phyloP scores from a whole-genome alignment of 441 rosid genomes.

The Gossypium davidsonii region DNA sequence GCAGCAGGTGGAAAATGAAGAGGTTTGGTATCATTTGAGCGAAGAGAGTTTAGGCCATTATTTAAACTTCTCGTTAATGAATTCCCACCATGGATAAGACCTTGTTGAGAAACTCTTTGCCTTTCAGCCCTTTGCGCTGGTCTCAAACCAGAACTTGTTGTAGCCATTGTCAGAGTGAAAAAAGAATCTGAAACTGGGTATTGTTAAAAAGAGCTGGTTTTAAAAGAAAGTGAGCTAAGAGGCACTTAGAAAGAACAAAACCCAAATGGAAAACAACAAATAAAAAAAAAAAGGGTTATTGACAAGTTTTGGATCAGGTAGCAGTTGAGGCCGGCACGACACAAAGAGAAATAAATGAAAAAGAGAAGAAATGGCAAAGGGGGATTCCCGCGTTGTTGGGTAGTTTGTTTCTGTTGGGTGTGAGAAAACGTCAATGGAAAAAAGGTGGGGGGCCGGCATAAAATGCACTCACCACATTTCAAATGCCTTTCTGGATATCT shows the following conservation, averaged over 20 bases:
- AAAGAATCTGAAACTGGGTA: neutral
- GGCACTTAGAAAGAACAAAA: neutral
- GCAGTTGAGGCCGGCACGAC: slow-evolving; percentile 42
- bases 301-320: neutral
- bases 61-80: slow-evolving; percentile 30
- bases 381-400: slow-evolving; percentile 28
- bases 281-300: neutral
- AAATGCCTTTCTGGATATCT: neutral
- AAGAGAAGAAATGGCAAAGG: neutral
- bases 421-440: slow-evolving; percentile 3
- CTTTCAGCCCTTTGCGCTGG: slow-evolving; percentile 33
- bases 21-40: slow-evolving; percentile 33
- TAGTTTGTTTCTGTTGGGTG: neutral
- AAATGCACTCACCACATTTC: neutral
- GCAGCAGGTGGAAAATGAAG: slow-evolving; percentile 19
- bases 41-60: slow-evolving; percentile 35
- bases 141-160: slow-evolving; percentile 14
- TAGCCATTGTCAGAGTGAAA: slow-evolving; percentile 16
- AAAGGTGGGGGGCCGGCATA: neutral
- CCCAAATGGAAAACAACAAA: neutral
- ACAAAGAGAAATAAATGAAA: neutral
- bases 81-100: slow-evolving; percentile 22
- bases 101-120: slow-evolving; percentile 18
- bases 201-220: neutral
- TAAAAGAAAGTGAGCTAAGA: neutral